These are phyloP conservation scores for Lepidium aucheri DNA, from an alignment of 345 rosid species.

Conservation along the genomic window DNA sequence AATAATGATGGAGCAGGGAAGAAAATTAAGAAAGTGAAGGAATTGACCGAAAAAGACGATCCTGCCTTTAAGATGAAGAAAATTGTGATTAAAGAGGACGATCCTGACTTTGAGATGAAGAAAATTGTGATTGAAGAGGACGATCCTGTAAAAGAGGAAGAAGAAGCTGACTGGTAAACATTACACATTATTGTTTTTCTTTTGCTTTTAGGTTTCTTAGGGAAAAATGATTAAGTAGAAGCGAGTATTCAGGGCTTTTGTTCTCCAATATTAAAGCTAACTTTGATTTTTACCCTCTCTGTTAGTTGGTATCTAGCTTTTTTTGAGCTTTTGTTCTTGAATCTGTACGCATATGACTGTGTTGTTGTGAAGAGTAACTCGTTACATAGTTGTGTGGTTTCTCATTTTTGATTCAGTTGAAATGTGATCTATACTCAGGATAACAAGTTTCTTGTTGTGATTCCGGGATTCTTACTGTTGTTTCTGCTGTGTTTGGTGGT, in stretches of 20 bases:
- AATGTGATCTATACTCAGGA: neutral
- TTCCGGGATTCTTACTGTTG: no score
- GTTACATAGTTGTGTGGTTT: no score
- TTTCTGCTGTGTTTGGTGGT: neutral
- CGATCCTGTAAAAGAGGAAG: slow-evolving; percentile 17
- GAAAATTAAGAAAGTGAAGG: slow-evolving; percentile 3
- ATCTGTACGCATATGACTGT: neutral
- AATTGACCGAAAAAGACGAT: neutral
- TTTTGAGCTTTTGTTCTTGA: neutral
- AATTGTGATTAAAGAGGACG: no score
- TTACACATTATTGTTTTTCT: neutral
- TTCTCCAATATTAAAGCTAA: neutral
- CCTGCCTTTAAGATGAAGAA: slow-evolving; percentile 24
- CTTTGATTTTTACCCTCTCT: neutral
- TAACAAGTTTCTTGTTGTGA: neutral
- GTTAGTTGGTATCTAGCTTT: no score
- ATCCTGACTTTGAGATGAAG: slow-evolving; percentile 16
- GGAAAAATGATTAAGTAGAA: neutral
- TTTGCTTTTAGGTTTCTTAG: neutral
- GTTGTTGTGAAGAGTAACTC: neutral
- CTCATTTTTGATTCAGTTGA: neutral
- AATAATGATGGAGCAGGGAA: slow-evolving; percentile 3
- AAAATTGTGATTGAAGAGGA: slow-evolving; percentile 58
- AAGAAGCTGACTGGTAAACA: slow-evolving; percentile 42
- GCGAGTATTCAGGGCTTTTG: neutral